These are phyloP conservation scores for Chalciporus piperatus DNA, from an alignment of 768 basidiomycete genomes.

Conservation along the genomic window DNA sequence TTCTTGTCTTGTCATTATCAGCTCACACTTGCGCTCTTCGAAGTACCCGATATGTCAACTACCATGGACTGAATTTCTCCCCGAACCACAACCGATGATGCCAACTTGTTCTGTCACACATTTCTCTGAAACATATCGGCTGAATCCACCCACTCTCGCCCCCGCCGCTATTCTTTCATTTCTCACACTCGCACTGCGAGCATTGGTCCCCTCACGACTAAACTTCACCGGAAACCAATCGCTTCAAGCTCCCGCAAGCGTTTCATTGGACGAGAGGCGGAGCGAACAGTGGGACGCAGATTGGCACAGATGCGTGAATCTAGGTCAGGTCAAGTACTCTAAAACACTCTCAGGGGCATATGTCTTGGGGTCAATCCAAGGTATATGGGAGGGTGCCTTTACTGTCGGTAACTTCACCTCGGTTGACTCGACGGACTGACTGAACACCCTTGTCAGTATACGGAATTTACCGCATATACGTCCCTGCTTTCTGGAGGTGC, in stretches of 20 bases:
- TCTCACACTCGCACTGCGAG: slow-evolving; percentile 46
- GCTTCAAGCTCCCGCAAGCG: slow-evolving; percentile 14
- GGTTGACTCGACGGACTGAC: neutral
- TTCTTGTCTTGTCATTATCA: neutral
- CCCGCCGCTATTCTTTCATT: slow-evolving; percentile 72
- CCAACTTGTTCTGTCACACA: slow-evolving; percentile 31
- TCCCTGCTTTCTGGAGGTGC: slow-evolving; percentile 67
- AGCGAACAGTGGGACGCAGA: slow-evolving; percentile 68
- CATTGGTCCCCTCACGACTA: slow-evolving; percentile 6
- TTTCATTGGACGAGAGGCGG: slow-evolving; percentile 13
- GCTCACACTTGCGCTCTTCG: slow-evolving; percentile 9
- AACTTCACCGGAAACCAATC: slow-evolving; percentile 1
- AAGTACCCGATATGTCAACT: slow-evolving; percentile 63
- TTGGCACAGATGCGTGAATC: slow-evolving; percentile 56
- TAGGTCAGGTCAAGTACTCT: slow-evolving; percentile 32
- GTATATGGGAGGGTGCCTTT: slow-evolving; percentile 79
- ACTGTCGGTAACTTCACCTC: slow-evolving; percentile 46
- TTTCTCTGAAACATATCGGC: slow-evolving; percentile 43
- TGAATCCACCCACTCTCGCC: slow-evolving; percentile 61
- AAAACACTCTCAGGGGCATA: slow-evolving; percentile 46
- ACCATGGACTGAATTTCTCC: slow-evolving; percentile 58
- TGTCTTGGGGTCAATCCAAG: slow-evolving; percentile 66
- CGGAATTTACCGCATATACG: slow-evolving; percentile 83
- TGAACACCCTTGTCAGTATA: slow-evolving; percentile 48
- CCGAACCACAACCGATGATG: slow-evolving; percentile 24